phyloP scores from a whole-genome alignment of 345 rosid species.

The Eucalyptus cloeziana region DNA sequence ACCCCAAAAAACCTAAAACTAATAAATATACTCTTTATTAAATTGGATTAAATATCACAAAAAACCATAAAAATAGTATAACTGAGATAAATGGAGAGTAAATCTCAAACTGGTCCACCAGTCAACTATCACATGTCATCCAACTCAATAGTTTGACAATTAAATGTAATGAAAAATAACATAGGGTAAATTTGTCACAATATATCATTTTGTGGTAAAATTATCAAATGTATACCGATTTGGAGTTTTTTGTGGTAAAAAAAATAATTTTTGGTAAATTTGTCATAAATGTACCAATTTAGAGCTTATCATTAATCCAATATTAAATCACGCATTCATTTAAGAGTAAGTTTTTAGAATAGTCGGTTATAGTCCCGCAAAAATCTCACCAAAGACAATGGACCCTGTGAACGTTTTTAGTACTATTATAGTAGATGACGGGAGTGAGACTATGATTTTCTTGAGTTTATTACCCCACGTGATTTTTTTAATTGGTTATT shows the following conservation, averaged over 20 bases:
- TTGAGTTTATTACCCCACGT: neutral
- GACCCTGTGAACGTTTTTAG: neutral
- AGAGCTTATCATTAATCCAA: rapidly evolving
- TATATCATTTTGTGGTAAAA: rapidly evolving
- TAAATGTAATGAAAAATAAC: rapidly evolving
- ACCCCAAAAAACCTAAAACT: too few species aligned
- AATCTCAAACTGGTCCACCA: rapidly evolving
- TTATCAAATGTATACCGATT: rapidly evolving
- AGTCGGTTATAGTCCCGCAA: rapidly evolving
- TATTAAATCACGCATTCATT: rapidly evolving
- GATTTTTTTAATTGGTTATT: neutral
- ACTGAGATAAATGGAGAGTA: rapidly evolving
- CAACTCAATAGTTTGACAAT: rapidly evolving
- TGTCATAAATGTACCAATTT: rapidly evolving
- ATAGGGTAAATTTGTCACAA: rapidly evolving
- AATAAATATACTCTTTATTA: too few species aligned
- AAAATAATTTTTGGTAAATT: rapidly evolving
- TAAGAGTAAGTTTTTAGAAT: neutral
- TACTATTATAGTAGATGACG: neutral
- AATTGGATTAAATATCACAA: too few species aligned
- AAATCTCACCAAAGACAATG: neutral
- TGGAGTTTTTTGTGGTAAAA: rapidly evolving
- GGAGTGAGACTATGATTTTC: neutral
- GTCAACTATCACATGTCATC: rapidly evolving
- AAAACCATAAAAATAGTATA: rapidly evolving